A percentile compares a stretch with the other conserved stretches of the same genome.
These are phyloP conservation scores for Alternaria sp. DNA, from an alignment of 2,329 filamentous ascomycete genomes.

Conservation along the genomic window DNA sequence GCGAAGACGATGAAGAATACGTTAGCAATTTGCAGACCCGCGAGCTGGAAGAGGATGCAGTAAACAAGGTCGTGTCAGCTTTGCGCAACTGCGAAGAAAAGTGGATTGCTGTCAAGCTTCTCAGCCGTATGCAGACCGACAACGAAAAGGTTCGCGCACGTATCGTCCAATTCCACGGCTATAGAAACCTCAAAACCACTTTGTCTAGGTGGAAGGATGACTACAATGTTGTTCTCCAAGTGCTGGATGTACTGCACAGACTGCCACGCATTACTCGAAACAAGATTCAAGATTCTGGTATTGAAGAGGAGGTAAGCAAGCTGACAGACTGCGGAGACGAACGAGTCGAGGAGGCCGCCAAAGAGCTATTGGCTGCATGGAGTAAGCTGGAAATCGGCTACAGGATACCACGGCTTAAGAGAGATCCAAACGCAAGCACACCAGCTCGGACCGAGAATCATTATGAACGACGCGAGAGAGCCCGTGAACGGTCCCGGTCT, in stretches of 20 bases:
- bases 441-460: slow-evolving; percentile 61
- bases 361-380: slow-evolving; percentile 81
- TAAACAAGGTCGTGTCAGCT: slow-evolving; percentile 94
- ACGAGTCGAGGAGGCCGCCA: slow-evolving; percentile 76
- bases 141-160: slow-evolving; percentile 88
- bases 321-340: slow-evolving; percentile 75
- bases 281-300: slow-evolving; percentile 96
- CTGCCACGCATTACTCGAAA: slow-evolving; percentile 93
- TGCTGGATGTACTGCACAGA: slow-evolving; percentile 86
- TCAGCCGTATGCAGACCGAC: slow-evolving; percentile 85
- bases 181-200: slow-evolving; percentile 90
- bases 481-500: slow-evolving; percentile 58
- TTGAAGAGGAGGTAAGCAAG: slow-evolving; percentile 80
- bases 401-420: slow-evolving; percentile 89
- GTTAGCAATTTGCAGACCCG: slow-evolving; percentile 87
- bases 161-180: slow-evolving; percentile 96
- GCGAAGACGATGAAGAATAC: slow-evolving; percentile 94
- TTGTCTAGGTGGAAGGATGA: slow-evolving; percentile 89
- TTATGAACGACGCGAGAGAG: slow-evolving; percentile 65
- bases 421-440: slow-evolving; percentile 70
- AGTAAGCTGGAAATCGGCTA: slow-evolving; percentile 89
- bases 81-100: slow-evolving; percentile 99
- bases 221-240: slow-evolving; percentile 86
- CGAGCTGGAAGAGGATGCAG: slow-evolving; percentile 80
- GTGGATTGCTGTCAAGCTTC: slow-evolving; percentile 96